phyloP scores from a whole-genome alignment of 106 monocot species.

The Agapanthus africanus region DNA sequence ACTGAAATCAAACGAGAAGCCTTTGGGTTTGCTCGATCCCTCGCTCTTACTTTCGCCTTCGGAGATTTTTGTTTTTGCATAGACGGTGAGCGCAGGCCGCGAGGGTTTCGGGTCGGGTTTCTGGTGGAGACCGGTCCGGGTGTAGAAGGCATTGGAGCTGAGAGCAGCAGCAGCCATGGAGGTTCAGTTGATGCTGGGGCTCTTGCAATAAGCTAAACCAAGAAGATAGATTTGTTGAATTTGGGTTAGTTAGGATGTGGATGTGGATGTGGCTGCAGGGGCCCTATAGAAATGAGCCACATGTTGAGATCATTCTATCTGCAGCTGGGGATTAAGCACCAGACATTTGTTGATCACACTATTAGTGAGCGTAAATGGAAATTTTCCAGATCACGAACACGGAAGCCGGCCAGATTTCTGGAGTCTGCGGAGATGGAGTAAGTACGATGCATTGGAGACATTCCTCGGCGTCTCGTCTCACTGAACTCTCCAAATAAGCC shows the following conservation, averaged over 20 bases:
- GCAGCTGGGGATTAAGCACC: constrained; percentile 7
- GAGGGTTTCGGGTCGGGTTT: constrained; percentile 7
- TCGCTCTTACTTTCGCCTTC: background rate
- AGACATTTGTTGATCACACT: too few species aligned
- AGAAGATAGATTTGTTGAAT: too few species aligned
- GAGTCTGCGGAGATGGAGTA: too few species aligned
- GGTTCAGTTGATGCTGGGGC: too few species aligned
- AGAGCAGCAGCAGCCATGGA: constrained; percentile 57
- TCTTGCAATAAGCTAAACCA: too few species aligned
- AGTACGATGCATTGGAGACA: too few species aligned
- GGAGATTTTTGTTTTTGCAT: constrained; percentile 10
- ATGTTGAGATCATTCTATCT: constrained; percentile 18
- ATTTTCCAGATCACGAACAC: too few species aligned
- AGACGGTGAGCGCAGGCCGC: constrained; percentile 3
- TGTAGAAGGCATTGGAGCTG: constrained; percentile 40
- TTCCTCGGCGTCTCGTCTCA: too few species aligned
- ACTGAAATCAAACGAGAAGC: constrained; percentile 43
- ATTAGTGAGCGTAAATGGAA: too few species aligned
- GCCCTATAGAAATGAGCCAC: constrained; percentile 19
- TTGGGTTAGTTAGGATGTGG: background rate
- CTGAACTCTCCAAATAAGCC: too few species aligned
- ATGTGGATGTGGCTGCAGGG: background rate
- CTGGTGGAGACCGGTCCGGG: constrained; percentile 11
- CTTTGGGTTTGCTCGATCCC: constrained; percentile 8
- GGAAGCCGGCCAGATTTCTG: too few species aligned